Evolutionary conservation across 225 moss, liverwort and hornwort species (phyloP).

Genomic region (Takakia lepidozioides): DNA sequence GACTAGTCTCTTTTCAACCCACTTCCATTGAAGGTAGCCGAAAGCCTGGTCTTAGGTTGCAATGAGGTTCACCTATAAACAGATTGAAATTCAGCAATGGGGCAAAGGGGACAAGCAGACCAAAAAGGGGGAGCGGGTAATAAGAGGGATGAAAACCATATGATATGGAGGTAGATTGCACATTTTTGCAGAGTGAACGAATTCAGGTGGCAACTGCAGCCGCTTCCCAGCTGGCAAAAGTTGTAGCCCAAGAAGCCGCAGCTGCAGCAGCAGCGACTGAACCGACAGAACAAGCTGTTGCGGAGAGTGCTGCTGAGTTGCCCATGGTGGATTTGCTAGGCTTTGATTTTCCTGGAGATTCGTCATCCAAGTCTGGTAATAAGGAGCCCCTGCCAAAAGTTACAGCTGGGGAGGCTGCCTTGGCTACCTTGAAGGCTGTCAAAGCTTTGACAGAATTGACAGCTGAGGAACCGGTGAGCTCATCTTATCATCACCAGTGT

Average conservation of each 20-base stretch:
- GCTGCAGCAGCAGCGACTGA: conserved; percentile 43
- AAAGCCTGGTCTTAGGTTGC: too few species aligned
- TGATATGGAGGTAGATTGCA: not conserved
- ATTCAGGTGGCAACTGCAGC: conserved; percentile 70
- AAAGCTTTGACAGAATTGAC: conserved; percentile 91
- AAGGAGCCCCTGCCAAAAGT: conserved; percentile 66
- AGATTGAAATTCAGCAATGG: too few species aligned
- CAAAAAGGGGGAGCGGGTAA: not conserved
- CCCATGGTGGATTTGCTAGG: conserved; percentile 97
- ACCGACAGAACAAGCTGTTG: conserved; percentile 50
- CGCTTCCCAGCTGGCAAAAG: conserved; percentile 81
- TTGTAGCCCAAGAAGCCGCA: conserved; percentile 88
- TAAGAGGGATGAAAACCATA: not conserved
- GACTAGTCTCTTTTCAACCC: not conserved
- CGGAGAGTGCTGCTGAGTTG: conserved; percentile 91
- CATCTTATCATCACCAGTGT: too few species aligned
- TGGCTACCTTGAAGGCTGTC: conserved; percentile 71
- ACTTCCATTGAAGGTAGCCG: too few species aligned
- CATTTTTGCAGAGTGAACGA: conserved; percentile 69
- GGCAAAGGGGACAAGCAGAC: not conserved
- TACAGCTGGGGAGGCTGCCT: conserved; percentile 77
- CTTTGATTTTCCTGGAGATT: conserved; percentile 62
- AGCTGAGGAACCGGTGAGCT: conserved; percentile 76
- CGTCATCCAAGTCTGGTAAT: conserved; percentile 15
- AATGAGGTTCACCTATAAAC: too few species aligned